Evolutionary conservation across 2,329 filamentous ascomycete genomes (phyloP), one percentile per base, ranked within the genome.

Genomic region (Thermomyces lanuginosus): DNA sequence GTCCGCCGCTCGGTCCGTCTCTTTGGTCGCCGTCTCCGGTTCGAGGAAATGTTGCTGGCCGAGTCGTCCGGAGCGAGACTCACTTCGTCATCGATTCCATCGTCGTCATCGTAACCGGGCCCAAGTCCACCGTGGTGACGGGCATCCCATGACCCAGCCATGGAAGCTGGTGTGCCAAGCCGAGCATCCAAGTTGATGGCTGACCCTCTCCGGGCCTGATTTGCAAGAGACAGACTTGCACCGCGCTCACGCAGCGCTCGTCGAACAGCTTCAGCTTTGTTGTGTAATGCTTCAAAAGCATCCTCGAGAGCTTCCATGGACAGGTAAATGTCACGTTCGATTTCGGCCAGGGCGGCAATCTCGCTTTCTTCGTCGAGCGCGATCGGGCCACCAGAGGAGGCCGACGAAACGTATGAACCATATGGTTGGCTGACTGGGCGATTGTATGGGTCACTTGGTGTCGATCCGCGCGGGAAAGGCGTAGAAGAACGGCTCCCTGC

Each of bases 261-360:
- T 4, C 86, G 74, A 9, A 93, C 79, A 10, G 64, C 53, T 55
- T 93, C 83, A 2, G 86, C 86, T 43, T 76, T 76, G 38, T 72
- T 68, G 47, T 95, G 86, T n/a, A 95, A 63, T 15, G 71, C 72
- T 56, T 95, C 86, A 41, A 95, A 93, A 0, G 84, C 83, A 45
- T 93, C 82, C 52, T 95, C 86, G 13, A 95, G 66, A 0, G 73
- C 74, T 55, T 95, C 86, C 86, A 95, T 95, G 35, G 84, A 81
- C 17, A 72, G 66, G 54, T 86, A 93, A 31, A 95, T 92, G 44
- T 92, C 82, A 5, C 83, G 72, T 53, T 95, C 86, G 20, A 93
- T 74, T 53, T 93, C 86, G 5, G 82, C 82, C 4, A 93, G 65
- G 1, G 80, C 78, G 1, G 79, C 79, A 42, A 93, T 84, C 49